Conservation (phyloP, 257 asterid species). For the Rubia yunnanensis region DNA sequence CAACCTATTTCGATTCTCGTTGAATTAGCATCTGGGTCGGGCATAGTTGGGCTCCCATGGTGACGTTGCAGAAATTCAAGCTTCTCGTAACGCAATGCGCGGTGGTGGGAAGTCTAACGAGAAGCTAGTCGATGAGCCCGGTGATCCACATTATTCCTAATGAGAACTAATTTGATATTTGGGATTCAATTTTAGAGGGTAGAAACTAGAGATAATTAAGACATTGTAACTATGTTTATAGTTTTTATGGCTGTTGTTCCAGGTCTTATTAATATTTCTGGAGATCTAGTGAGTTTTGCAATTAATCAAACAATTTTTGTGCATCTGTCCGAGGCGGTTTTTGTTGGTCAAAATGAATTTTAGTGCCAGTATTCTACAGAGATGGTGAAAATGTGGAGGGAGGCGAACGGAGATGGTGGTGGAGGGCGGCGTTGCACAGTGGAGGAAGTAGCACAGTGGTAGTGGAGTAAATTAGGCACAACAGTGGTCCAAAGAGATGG, state of each 20-base stretch:
- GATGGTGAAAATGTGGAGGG: too few species aligned
- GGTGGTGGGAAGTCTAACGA: conserved; percentile 66
- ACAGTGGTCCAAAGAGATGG: too few species aligned
- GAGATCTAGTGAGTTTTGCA: not conserved
- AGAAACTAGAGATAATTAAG: not conserved
- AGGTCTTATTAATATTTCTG: not conserved
- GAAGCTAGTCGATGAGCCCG: conserved; percentile 80
- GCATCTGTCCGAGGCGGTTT: not conserved
- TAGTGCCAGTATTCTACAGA: not conserved
- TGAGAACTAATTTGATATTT: not conserved
- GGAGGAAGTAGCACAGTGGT: too few species aligned
- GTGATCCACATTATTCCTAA: conserved; percentile 37
- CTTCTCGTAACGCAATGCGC: conserved; percentile 75
- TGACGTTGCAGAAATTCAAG: conserved; percentile 87
- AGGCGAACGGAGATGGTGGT: too few species aligned
- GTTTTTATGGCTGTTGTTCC: not conserved
- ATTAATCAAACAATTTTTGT: not conserved
- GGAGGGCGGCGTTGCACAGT: too few species aligned
- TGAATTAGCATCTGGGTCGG: not conserved
- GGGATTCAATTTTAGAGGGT: not conserved
- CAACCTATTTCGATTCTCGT: conserved; percentile 9
- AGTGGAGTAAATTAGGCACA: too few species aligned
- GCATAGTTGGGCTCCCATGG: conserved; percentile 27
- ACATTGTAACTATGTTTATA: not conserved
- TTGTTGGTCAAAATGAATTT: not conserved